Evolutionary conservation across 23 red algal species (phyloP).

Genomic region (Cyanidium caldarium): DNA sequence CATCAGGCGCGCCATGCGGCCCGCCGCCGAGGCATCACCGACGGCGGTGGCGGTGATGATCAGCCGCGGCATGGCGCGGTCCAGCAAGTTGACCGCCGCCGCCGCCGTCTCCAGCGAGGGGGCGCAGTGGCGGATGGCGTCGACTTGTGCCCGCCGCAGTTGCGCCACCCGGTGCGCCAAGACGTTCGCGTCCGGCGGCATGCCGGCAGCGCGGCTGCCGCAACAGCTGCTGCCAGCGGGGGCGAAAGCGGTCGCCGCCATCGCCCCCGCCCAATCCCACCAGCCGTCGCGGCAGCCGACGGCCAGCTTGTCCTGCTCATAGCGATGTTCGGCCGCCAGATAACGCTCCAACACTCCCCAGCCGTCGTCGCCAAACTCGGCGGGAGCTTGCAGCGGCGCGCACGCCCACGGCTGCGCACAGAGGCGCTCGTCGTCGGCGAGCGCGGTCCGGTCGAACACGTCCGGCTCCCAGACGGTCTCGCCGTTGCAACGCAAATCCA

Average conservation of each 20-base stretch:
- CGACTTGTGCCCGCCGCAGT: neutral
- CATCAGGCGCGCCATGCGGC: neutral
- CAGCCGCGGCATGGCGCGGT: neutral
- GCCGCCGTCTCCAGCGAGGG: neutral
- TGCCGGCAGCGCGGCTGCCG: neutral
- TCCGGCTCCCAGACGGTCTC: no score
- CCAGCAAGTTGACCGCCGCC: neutral
- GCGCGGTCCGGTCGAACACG: no score
- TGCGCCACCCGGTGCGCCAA: neutral
- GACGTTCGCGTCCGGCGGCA: neutral
- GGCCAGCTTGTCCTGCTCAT: neutral
- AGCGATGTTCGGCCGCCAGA: neutral
- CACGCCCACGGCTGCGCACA: no score
- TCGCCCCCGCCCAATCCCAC: no score
- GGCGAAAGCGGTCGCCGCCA: no score
- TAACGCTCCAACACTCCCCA: constrained; percentile 1
- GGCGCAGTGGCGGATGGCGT: neutral
- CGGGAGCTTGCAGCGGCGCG: no score
- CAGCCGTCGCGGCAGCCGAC: neutral
- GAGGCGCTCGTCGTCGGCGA: no score
- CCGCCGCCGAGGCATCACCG: neutral
- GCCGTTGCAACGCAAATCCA: no score
- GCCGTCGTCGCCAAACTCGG: no score
- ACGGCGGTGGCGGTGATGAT: neutral
- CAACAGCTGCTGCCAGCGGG: neutral